phyloP scores from a whole-genome alignment of 2,329 filamentous ascomycete genomes.

The Xylaria sp. region DNA sequence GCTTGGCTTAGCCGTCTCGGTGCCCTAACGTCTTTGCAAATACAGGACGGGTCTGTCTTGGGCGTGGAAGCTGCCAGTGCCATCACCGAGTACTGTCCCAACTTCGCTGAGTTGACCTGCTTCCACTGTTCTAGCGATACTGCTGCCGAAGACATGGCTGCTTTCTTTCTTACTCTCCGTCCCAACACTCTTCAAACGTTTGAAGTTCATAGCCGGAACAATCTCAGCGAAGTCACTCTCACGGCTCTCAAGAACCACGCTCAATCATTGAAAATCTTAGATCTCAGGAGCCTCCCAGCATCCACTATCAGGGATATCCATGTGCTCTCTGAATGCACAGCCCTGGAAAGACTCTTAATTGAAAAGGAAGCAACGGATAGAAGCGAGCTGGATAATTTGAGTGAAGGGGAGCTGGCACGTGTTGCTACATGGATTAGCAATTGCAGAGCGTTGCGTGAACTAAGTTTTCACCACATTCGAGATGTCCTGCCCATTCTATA shows the following conservation, averaged over 20 bases:
- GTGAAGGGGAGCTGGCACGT: conserved; percentile 44
- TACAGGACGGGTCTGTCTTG: conserved; percentile 71
- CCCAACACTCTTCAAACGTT: conserved; percentile 69
- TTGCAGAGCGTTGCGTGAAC: conserved; percentile 44
- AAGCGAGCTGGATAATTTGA: conserved; percentile 40
- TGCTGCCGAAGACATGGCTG: conserved; percentile 67
- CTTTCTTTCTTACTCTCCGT: conserved; percentile 66
- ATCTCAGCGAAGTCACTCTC: conserved; percentile 65
- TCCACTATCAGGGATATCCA: conserved; percentile 48
- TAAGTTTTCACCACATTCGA: conserved; percentile 58
- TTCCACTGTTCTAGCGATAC: conserved; percentile 58
- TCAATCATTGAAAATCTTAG: conserved; percentile 50
- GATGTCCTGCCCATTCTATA: conserved; percentile 53
- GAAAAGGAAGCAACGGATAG: conserved; percentile 43
- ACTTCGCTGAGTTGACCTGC: conserved; percentile 70
- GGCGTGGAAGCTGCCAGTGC: conserved; percentile 63
- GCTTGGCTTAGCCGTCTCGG: conserved; percentile 69
- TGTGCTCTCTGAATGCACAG: conserved; percentile 49
- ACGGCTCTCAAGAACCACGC: conserved; percentile 61
- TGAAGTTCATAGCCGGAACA: conserved; percentile 65
- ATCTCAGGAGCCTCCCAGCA: conserved; percentile 48
- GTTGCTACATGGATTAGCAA: conserved; percentile 49
- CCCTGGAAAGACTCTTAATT: conserved; percentile 51
- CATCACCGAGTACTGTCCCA: conserved; percentile 68
- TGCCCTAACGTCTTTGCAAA: conserved; percentile 66